phyloP scores from a whole-genome alignment of 108 stramenopile species.

The Ochromonas danica region DNA sequence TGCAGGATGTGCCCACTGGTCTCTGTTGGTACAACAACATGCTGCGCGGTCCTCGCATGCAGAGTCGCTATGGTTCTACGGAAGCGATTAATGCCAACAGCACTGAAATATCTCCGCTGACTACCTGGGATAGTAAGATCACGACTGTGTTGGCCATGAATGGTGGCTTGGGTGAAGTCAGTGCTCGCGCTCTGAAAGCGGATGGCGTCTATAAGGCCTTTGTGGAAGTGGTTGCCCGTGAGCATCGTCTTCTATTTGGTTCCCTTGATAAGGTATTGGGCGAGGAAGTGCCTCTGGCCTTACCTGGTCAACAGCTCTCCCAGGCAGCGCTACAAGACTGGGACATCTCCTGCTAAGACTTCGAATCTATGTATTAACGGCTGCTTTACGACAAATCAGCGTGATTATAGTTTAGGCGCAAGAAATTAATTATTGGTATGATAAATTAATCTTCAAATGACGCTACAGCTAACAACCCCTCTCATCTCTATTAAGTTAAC shows the following conservation, averaged over 20 bases:
- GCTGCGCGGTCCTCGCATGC: not conserved
- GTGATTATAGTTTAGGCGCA: too few species aligned
- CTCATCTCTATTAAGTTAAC: too few species aligned
- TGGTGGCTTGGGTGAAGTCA: not conserved
- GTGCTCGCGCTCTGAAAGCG: not conserved
- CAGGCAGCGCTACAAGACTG: not conserved
- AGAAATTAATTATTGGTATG: too few species aligned
- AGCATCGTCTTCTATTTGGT: not conserved
- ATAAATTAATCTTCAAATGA: too few species aligned
- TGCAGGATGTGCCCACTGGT: not conserved
- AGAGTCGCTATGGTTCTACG: not conserved
- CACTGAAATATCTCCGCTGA: slow-evolving; percentile 3
- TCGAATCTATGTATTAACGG: too few species aligned
- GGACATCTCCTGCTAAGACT: not conserved
- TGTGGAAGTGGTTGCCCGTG: not conserved
- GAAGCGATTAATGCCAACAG: not conserved
- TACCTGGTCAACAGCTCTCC: not conserved
- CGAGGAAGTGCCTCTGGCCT: not conserved
- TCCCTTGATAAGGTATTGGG: not conserved
- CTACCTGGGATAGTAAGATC: slow-evolving; percentile 22
- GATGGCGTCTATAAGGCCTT: not conserved
- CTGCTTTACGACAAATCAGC: too few species aligned
- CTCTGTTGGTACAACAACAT: slow-evolving; percentile 1
- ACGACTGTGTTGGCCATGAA: not conserved
- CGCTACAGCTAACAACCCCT: too few species aligned